Conservation (phyloP, 768 basidiomycete species). For the Mycena indigotica region DNA sequence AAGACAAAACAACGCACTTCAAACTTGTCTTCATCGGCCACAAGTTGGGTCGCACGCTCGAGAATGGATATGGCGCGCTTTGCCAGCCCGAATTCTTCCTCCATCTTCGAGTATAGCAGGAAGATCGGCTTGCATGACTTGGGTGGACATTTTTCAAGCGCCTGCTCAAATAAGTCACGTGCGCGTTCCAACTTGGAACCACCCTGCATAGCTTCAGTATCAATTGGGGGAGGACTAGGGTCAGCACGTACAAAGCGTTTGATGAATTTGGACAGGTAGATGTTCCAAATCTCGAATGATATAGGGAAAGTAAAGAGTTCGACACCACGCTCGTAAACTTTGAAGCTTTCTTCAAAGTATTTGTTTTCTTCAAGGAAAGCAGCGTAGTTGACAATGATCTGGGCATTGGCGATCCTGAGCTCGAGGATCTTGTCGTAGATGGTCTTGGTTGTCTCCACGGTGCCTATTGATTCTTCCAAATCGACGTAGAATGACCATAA, state of each 20-base stretch:
- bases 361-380: constrained; percentile 96
- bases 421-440: constrained; percentile 98
- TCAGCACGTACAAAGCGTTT: constrained; percentile 81
- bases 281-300: constrained; percentile 99
- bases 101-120: constrained; percentile 93
- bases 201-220: constrained; percentile 50
- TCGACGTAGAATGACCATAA: constrained; percentile 99
- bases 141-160: constrained; percentile 92
- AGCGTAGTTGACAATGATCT: constrained; percentile 96
- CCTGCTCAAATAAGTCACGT: constrained; percentile 98
- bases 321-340: constrained; percentile 96
- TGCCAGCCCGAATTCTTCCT: constrained; percentile 93
- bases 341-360: constrained; percentile 99
- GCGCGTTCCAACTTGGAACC: constrained; percentile 93
- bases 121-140: constrained; percentile 95
- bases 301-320: constrained; percentile 98
- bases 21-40: constrained; percentile 90
- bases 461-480: constrained; percentile 94
- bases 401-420: constrained; percentile 95
- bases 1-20: constrained; percentile 57
- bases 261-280: constrained; percentile 94
- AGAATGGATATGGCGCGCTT: constrained; percentile 96
- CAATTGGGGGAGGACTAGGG: not conserved
- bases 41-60: constrained; percentile 86
- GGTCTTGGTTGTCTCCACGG: constrained; percentile 86